Base-by-base conservation (phyloP, 495 filamentous ascomycete genomes). In the Penicillium flavigenum region DNA sequence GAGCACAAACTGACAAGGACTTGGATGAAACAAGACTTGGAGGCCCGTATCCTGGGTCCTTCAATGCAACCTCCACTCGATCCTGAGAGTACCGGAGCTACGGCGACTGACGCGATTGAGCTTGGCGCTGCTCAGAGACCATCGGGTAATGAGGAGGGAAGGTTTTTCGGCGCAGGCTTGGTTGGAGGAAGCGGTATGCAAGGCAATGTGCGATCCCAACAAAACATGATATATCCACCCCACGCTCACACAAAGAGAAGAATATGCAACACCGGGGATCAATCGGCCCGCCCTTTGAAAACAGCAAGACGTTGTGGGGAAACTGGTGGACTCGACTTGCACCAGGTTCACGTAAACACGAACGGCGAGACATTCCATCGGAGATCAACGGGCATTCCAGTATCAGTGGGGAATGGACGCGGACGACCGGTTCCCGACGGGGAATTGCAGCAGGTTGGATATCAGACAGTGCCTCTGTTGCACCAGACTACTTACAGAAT, bases 1-100 rank as follows among this genome's bases (percentile, higher is more conserved):
- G 82, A 85, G 65, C 42, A 63, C n/a, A 75, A 78, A 32, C 59
- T 84, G 63, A 82, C 75, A 9, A 82, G 77, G 52, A 75, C 84
- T 31, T 83, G 56, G 56, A 48, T 44, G 14, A 47, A 54, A 8
- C 51, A 47, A 27, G 47, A 58, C 19, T 6, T 32, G 2, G 47
- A 46, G 24, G 34, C 50, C 2, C 9, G 32, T 2, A 5, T 20
- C 0, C n/a, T 49, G 17, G 42, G 20, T 24, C 19, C 42, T 24
- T 20, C 19, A 3, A 24, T 44, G 36, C 6, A 8, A 9, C 36
- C 36, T 17, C n/a, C 7, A n/a, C 7, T 17, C n/a, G 2, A 39
- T 39, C n/a, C 36, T 39, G n/a, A 5, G 2, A 39, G 9, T 6
- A 6, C 16, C 2, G 8, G 2, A n/a, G 36, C 36, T n/a, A 7